Conservation (phyloP, 345 rosid genomes). For the Chamaenerion angustifolium region DNA sequence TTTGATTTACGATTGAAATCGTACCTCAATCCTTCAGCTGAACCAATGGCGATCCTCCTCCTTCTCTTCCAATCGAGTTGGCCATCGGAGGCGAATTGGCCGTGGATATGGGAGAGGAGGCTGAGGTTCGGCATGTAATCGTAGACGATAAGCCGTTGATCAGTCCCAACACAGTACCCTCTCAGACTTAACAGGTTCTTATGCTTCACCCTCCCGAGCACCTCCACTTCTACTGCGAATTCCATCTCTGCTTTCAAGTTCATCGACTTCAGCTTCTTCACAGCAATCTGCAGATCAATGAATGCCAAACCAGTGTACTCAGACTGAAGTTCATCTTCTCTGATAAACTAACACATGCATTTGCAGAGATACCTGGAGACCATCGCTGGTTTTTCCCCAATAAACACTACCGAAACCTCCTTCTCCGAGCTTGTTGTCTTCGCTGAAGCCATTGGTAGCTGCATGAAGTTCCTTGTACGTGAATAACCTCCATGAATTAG, state of each 20-base stretch:
- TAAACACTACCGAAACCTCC: constrained; percentile 64
- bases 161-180: constrained; percentile 52
- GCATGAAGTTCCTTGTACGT: constrained; percentile 46
- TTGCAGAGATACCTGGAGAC: constrained; percentile 68
- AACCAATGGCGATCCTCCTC: constrained; percentile 45
- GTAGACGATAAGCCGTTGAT: constrained; percentile 57
- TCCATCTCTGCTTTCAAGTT: constrained; percentile 70
- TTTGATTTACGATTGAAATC: too few species aligned
- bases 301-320: neutral
- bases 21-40: constrained; percentile 54
- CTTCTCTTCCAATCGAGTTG: constrained; percentile 49
- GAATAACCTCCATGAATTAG: constrained; percentile 50
- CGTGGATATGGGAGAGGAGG: constrained; percentile 56
- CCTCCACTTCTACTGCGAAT: constrained; percentile 63
- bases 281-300: constrained; percentile 34
- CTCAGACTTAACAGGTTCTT: constrained; percentile 51
- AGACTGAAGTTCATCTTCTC: too few species aligned
- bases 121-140: constrained; percentile 75
- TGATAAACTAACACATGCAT: too few species aligned
- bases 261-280: constrained; percentile 58
- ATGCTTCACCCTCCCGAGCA: constrained; percentile 62
- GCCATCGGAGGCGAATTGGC: constrained; percentile 32
- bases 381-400: constrained; percentile 62
- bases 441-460: constrained; percentile 63
- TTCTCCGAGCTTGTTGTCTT: constrained; percentile 47